Base-by-base conservation (phyloP, 2,329 filamentous ascomycete genomes). In the Ophiosphaerella narmari region DNA sequence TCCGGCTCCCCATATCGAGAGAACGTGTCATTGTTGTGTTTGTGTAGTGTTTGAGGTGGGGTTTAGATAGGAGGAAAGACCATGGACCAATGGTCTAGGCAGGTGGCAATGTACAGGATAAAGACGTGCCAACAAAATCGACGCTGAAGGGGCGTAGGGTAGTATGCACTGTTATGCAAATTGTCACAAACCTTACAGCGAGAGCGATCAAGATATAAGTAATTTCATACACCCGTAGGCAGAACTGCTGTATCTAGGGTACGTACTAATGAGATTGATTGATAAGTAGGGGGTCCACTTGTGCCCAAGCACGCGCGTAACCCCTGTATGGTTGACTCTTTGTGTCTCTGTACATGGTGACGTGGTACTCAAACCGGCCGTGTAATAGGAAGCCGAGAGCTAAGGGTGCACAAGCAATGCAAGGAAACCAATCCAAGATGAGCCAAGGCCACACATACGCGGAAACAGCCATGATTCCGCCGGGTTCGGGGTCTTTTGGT, bases 351-450 rank as follows among this genome's bases (percentile, higher is more conserved):
- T 39, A 60, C 60, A 61, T 65, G 54, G 63, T 70, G 66, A 72
- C 66, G 68, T 70, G 67, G 62, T 69, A 67, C 59, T 63, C 60
- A 65, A 63, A 65, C 63, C 57, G 53, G 50, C 48, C 54, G 60
- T 68, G 62, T 56, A 64, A 66, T 65, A 51, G 55, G 61, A 57
- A 47, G 62, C 60, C 57, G 54, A 59, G 62, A 58, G 58, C 57
- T 43, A 54, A 45, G 59, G 58, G 56, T 55, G 57, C 62, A 70
- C 67, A 71, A 71, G 67, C 66, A 70, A 68, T 56, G 63, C 65
- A 71, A 68, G 69, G 67, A 64, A 65, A 64, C 53, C 65, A 43
- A 32, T 23, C 67, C 63, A 71, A 71, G 68, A 60, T 46, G 16
- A 51, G 66, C 67, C 69, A 70, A 72, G 67, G 41, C 50, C 60